Evolutionary conservation across 129 eudicot genomes (phyloP).

Genomic region (Centrapalus pauciflorus): DNA sequence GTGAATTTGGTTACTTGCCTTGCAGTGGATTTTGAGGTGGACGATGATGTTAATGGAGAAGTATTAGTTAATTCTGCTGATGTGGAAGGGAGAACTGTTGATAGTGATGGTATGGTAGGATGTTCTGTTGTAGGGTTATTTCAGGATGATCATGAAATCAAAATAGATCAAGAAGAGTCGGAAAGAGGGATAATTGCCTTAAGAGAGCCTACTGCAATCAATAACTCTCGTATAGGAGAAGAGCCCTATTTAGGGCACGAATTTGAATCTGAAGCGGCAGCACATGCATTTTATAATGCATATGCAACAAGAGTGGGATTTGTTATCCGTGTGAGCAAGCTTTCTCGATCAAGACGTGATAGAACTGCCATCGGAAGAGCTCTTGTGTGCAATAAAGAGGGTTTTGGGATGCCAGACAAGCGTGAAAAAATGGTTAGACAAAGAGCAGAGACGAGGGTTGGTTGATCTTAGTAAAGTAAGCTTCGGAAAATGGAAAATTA

Average conservation of each 20-base stretch:
- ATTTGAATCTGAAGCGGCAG: conserved; percentile 87
- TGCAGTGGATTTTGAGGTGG: conserved; percentile 65
- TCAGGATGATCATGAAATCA: conserved; percentile 46
- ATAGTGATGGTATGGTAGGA: conserved; percentile 53
- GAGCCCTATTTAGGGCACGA: conserved; percentile 85
- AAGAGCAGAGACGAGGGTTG: conserved; percentile 89
- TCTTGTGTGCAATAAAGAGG: conserved; percentile 89
- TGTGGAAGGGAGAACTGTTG: conserved; percentile 31
- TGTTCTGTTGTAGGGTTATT: conserved; percentile 54
- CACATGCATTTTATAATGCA: conserved; percentile 75
- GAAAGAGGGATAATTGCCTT: conserved; percentile 40
- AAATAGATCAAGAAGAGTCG: conserved; percentile 43
- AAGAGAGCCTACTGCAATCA: conserved; percentile 32
- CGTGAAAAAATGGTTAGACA: conserved; percentile 81
- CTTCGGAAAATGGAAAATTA: conserved; percentile 76
- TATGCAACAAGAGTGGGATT: conserved; percentile 82
- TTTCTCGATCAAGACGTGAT: conserved; percentile 91
- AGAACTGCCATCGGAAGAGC: conserved; percentile 85
- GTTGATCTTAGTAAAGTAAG: conserved; percentile 79
- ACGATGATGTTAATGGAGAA: conserved; percentile 50
- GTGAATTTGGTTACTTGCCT: not conserved
- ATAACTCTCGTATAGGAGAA: conserved; percentile 33
- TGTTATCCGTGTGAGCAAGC: conserved; percentile 79
- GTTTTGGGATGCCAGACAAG: conserved; percentile 78
- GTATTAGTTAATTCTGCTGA: conserved; percentile 43